A percentile compares a stretch with the other conserved stretches of the same genome.
Evolutionary conservation across 2,329 filamentous ascomycete genomes (phyloP).

Genomic region (Colletotrichum shisoi): DNA sequence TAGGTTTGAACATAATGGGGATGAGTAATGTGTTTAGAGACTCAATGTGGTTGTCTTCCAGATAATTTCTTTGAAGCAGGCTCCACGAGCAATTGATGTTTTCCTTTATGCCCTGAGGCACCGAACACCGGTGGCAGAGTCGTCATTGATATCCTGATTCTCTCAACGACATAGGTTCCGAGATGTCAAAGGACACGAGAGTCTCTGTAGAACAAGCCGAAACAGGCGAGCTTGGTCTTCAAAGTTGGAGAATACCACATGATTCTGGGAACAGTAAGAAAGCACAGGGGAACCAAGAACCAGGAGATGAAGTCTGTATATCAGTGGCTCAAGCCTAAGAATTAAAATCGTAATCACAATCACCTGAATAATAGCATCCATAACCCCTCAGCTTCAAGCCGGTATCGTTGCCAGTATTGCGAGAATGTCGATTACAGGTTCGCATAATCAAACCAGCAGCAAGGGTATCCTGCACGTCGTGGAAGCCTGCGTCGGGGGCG

Average conservation of each 20-base stretch:
- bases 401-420: not conserved
- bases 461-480: conserved; percentile 4
- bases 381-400: not conserved
- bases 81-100: not conserved
- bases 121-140: not conserved
- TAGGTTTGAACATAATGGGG: no score
- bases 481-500: not conserved
- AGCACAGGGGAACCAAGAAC: not conserved
- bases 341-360: not conserved
- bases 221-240: no score
- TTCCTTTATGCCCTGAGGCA: not conserved
- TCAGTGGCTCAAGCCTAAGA: not conserved
- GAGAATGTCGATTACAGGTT: not conserved
- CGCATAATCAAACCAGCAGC: not conserved
- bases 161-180: not conserved
- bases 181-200: not conserved
- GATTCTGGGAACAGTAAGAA: not conserved
- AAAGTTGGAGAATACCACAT: not conserved
- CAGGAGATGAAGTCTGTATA: not conserved
- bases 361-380: not conserved
- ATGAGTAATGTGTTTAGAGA: not conserved
- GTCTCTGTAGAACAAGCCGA: not conserved
- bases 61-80: not conserved
- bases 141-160: not conserved
- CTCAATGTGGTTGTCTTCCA: not conserved